phyloP scores from a whole-genome alignment of 257 asterid species.

The Nemophila menziesii region DNA sequence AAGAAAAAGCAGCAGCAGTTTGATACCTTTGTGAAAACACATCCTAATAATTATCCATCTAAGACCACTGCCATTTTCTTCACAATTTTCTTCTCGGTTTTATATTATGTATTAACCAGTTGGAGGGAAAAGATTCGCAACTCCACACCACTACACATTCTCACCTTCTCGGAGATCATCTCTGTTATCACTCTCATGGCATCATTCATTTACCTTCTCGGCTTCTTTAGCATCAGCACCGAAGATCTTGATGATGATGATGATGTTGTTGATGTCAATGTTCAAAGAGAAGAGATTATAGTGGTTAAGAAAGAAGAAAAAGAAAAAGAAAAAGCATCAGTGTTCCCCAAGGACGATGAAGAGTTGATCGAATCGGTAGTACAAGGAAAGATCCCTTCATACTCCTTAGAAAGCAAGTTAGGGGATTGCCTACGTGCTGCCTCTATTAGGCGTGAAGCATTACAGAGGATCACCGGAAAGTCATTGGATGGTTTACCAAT shows the following conservation, averaged over 20 bases:
- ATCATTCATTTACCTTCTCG: neutral
- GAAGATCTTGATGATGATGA: too few species aligned
- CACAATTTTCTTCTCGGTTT: neutral
- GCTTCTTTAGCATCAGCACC: neutral
- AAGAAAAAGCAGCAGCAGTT: too few species aligned
- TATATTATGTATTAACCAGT: neutral
- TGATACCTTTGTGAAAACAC: too few species aligned
- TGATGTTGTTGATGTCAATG: neutral
- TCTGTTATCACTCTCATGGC: neutral
- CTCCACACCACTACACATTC: conserved; percentile 1
- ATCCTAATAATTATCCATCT: too few species aligned
- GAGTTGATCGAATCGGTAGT: conserved; percentile 25
- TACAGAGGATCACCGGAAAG: conserved; percentile 29
- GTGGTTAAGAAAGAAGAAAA: neutral
- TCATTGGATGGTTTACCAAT: conserved; percentile 25
- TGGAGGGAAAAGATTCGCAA: conserved; percentile 2
- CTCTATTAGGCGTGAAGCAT: conserved; percentile 30
- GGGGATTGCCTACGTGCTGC: conserved; percentile 32
- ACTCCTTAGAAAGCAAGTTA: conserved; percentile 28
- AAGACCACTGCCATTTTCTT: neutral
- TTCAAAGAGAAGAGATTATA: neutral
- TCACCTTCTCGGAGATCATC: neutral
- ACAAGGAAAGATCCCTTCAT: conserved; percentile 23
- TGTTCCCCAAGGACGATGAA: conserved; percentile 16
- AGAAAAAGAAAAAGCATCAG: neutral